phyloP scores from a whole-genome alignment of 495 filamentous ascomycete genomes.

The Annulohypoxylon stygium region DNA sequence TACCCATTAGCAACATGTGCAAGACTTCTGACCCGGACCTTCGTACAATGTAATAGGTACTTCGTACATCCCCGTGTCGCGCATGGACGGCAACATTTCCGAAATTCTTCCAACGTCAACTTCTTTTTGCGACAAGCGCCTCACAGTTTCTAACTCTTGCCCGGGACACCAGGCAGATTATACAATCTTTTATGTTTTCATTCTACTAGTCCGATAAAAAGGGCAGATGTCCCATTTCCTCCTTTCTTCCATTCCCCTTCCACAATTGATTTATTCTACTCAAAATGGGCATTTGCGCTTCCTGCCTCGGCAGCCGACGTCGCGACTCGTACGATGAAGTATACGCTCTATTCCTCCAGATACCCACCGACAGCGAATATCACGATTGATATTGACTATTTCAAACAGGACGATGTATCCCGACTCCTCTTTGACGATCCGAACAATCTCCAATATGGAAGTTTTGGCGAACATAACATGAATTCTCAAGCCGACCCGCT shows the following conservation, averaged over 20 bases:
- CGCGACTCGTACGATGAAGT: slow-evolving; percentile 61
- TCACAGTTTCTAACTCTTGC: slow-evolving; percentile 52
- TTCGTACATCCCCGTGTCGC: slow-evolving; percentile 26
- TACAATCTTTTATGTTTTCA: slow-evolving; percentile 53
- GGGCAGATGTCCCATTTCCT: slow-evolving; percentile 46
- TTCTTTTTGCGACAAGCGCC: slow-evolving; percentile 43
- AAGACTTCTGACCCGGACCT: too few relatives aligned
- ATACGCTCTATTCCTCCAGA: slow-evolving; percentile 12
- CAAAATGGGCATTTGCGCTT: slow-evolving; percentile 62
- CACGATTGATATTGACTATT: slow-evolving; percentile 7
- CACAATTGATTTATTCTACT: slow-evolving; percentile 13
- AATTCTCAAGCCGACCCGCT: slow-evolving; percentile 66
- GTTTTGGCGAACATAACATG: slow-evolving; percentile 65
- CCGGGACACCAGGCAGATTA: slow-evolving; percentile 53
- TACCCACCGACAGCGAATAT: background rate
- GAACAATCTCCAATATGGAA: slow-evolving; percentile 66
- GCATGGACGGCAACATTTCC: slow-evolving; percentile 23
- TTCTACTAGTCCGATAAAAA: slow-evolving; percentile 30
- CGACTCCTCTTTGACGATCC: slow-evolving; percentile 67
- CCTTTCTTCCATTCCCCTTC: slow-evolving; percentile 24
- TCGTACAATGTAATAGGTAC: background rate
- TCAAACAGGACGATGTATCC: slow-evolving; percentile 63
- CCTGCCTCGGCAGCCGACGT: slow-evolving; percentile 59
- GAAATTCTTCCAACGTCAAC: slow-evolving; percentile 48
- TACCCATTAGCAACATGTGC: too few relatives aligned